Base-by-base conservation (phyloP, 2,329 filamentous ascomycete genomes). In the Cladosporium austrohemisphaericum region DNA sequence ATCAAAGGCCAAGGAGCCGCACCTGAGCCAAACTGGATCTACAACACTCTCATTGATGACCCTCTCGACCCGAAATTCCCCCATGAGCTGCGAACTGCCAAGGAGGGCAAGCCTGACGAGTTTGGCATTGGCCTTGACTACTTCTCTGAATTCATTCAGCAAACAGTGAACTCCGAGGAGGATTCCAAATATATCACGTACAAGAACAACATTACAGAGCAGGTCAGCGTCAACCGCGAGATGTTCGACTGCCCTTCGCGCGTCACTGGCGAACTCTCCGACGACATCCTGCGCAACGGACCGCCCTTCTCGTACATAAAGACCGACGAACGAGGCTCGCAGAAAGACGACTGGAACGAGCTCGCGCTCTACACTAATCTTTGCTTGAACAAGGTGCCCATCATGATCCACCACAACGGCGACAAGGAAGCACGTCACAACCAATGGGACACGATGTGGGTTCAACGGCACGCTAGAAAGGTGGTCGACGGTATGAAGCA, bases 331-430 rank as follows among this genome's bases (percentile, higher is more conserved):
- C 32, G 43, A 16, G 16, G 23, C 23, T 23, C n/a, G 2, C 22
- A 48, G 9, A 51, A 18, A 29, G 31, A 18, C 28, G 45, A 14
- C 19, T 63, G 60, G 59, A 43, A 44, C 5, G 29, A 54, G 5
- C 11, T 55, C 2, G 48, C 57, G 8, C 52, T 61, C 1, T 56
- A 57, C 40, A 60, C 57, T 5, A 58, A 63, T 23, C 23, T 59
- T 3, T 61, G 57, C 13, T 35, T 59, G 31, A 55, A 57, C 33
- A 58, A 54, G 1, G 51, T 61, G 6, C 59, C 58, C 3, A 56
- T 58, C 23, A 63, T 63, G 58, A 56, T 61, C 9, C 56, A 61
- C 40, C 54, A 55, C 32, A 59, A 63, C 11, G 59, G 56, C n/a
- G 55, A 58, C 52, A 44, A 50, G 52, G 14, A 20, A 26, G 31